These are phyloP conservation scores for Ceratocystis variospora DNA, from an alignment of 2,329 filamentous ascomycete genomes.

Conservation along the genomic window DNA sequence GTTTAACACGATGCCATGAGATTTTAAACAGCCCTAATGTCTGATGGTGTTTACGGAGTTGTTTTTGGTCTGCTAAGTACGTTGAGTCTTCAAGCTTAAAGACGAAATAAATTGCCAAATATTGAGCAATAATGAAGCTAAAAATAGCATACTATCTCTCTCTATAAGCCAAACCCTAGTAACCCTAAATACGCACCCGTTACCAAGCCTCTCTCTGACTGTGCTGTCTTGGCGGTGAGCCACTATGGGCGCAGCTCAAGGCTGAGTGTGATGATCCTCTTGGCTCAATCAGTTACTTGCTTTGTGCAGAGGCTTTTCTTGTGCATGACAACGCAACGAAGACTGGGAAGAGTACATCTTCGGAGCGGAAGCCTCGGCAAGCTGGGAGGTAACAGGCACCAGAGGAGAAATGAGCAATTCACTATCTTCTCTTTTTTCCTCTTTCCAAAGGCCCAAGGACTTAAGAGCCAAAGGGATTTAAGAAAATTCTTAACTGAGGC, in stretches of 20 bases:
- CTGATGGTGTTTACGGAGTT: background rate
- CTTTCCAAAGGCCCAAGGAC: too few relatives aligned
- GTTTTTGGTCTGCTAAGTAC: background rate
- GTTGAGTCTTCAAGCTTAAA: slow-evolving; percentile 1
- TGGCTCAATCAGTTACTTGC: too few relatives aligned
- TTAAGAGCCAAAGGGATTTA: background rate
- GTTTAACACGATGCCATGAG: background rate
- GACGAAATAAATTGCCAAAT: background rate
- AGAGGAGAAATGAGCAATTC: too few relatives aligned
- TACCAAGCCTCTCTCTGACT: background rate
- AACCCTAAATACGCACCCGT: background rate
- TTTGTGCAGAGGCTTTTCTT: too few relatives aligned
- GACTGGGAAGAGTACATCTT: background rate
- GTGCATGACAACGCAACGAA: too few relatives aligned
- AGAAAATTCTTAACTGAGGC: background rate
- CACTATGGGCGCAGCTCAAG: too few relatives aligned
- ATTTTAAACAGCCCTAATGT: background rate
- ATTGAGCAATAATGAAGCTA: background rate
- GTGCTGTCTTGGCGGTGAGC: too few relatives aligned
- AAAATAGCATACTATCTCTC: background rate
- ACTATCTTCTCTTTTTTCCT: too few relatives aligned
- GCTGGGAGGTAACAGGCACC: background rate
- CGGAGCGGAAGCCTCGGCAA: background rate
- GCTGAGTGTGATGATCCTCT: too few relatives aligned
- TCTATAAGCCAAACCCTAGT: background rate